Evolutionary conservation across 495 filamentous ascomycete genomes (phyloP).

Genomic region (Penicillium soppii): DNA sequence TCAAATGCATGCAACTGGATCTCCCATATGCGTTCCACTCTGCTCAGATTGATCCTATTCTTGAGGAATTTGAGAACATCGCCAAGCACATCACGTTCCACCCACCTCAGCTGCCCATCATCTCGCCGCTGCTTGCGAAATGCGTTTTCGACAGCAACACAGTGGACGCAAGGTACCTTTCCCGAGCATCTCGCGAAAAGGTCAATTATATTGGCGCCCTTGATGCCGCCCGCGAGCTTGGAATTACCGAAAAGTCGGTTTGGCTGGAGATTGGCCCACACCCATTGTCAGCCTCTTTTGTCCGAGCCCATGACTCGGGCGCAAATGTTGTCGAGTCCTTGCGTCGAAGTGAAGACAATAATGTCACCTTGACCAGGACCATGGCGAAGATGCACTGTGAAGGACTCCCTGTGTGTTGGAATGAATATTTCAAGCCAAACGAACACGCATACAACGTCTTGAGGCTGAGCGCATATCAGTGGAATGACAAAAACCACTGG

Average conservation of each 20-base stretch:
- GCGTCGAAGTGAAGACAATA: conserved; percentile 36
- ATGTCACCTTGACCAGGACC: conserved; percentile 58
- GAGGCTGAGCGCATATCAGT: conserved; percentile 55
- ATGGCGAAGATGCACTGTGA: conserved; percentile 50
- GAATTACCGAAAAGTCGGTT: conserved; percentile 20
- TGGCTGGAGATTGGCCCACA: conserved; percentile 46
- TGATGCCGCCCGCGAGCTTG: conserved; percentile 11
- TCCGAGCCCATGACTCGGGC: conserved; percentile 18
- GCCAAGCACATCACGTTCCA: conserved; percentile 36
- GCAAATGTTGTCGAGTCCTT: conserved; percentile 45
- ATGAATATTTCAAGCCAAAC: conserved; percentile 59
- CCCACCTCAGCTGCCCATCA: conserved; percentile 27
- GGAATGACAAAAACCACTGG: conserved; percentile 43
- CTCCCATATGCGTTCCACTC: conserved; percentile 57
- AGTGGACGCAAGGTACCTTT: conserved; percentile 30
- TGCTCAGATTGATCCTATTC: conserved; percentile 49
- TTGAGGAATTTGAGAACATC: conserved; percentile 41
- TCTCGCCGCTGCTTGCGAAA: conserved; percentile 28
- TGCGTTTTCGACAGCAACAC: conserved; percentile 18
- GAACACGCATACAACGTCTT: conserved; percentile 32
- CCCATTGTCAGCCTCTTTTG: conserved; percentile 29
- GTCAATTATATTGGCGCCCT: conserved; percentile 35
- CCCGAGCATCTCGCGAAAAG: conserved; percentile 23
- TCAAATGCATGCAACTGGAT: conserved; percentile 37
- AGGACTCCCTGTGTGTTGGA: conserved; percentile 62